Evolutionary conservation across 2,329 filamentous ascomycete genomes (phyloP), one percentile per base, ranked within the genome.

Genomic region (Colletotrichum falcatum): DNA sequence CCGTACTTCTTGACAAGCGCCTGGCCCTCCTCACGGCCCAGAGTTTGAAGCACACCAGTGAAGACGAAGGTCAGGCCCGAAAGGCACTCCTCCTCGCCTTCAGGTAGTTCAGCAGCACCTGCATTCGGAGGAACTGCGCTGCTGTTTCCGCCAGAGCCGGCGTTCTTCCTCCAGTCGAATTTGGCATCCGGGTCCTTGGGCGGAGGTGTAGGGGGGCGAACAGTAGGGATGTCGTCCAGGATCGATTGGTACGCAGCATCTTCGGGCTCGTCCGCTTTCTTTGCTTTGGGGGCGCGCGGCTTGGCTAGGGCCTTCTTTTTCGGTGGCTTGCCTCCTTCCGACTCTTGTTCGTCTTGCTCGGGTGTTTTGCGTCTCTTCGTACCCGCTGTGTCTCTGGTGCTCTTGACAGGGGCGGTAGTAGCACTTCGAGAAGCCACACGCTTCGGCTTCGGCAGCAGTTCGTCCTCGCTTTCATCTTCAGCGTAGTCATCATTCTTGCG

Each of bases 51-150:
- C 30, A 98, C 87, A 30, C 96, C 96, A 0, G 97, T 99, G 76
- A 99, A 99, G 35, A 99, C 96, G 77, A 99, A 99, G 0, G 90
- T 92, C 65, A 98, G 85, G 0, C 97, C 96, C 65, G 91, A 91
- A 66, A 99, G 87, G 78, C 96, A 99, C 75, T 98, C 97, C 14
- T 96, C 93, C 62, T 91, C 90, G 9, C 96, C 96, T 26, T 89
- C 87, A 0, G 96, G 96, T 60, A 98, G 83, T 20, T 97, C 94
- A 37, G 85, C 89, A 12, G 86, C 83, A 14, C 89, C 90, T 28
- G 88, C 85, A 59, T 88, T 87, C 9, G 89, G 88, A 23, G 93
- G 89, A 26, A 90, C 88, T 14, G 77, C 81, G 3, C 89, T 88
- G 20, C 89, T 83, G 78, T 88, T 91, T 68, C 85, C 89, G 20